Percentiles rank a stretch among this genome's conserved stretches.
Evolutionary conservation across 768 basidiomycete genomes (phyloP).

Genomic region (Hericium alpestre): DNA sequence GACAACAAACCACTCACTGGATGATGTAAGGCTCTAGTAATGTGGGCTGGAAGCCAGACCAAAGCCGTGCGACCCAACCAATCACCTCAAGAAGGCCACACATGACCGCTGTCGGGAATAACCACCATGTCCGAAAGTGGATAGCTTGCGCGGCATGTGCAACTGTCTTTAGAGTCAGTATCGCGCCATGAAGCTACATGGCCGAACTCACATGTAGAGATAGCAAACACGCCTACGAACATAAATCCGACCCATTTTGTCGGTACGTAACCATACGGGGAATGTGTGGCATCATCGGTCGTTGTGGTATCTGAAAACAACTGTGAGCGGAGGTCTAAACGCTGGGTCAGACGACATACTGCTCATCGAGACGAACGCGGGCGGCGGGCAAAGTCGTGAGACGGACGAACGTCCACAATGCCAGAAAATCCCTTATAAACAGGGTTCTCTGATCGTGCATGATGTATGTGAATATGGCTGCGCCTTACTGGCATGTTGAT

Average conservation of each 20-base stretch:
- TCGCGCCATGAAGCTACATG: background rate
- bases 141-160: conserved; percentile 36
- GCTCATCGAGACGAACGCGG: too few species aligned
- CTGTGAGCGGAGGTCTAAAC: too few species aligned
- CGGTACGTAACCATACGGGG: background rate
- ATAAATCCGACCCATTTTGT: background rate
- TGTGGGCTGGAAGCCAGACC: conserved; percentile 27
- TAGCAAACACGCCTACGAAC: background rate
- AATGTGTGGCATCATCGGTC: background rate
- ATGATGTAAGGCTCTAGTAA: conserved; percentile 27
- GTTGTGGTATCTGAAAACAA: too few species aligned
- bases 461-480: too few species aligned
- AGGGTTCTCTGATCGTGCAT: too few species aligned
- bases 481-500: too few species aligned
- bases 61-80: conserved; percentile 47
- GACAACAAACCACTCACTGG: conserved; percentile 24
- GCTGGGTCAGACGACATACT: too few species aligned
- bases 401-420: too few species aligned
- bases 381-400: too few species aligned
- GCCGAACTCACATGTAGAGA: background rate
- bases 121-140: conserved; percentile 39
- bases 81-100: conserved; percentile 39
- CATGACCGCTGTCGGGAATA: conserved; percentile 37
- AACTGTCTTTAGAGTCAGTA: conserved; percentile 21
- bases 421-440: too few species aligned